These are phyloP conservation scores for Lipomyces mesembrius DNA, from an alignment of 805 yeast species.

Conservation along the genomic window DNA sequence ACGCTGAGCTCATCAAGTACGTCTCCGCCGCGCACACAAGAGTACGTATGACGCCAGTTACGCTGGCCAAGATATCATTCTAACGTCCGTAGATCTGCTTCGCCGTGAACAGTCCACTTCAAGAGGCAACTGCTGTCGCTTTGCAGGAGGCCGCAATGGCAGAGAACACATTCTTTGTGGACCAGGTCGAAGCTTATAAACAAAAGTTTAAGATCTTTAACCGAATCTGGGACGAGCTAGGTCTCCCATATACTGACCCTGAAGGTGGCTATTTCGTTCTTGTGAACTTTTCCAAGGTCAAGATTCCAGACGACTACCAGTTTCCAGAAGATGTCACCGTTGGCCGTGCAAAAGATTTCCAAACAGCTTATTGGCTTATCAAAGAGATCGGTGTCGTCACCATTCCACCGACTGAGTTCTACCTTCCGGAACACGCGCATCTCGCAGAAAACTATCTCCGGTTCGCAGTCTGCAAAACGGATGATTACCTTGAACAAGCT, in stretches of 20 bases:
- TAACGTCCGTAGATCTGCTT: constrained; percentile 63
- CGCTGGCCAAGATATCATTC: neutral
- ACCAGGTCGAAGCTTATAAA: constrained; percentile 68
- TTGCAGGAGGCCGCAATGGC: constrained; percentile 58
- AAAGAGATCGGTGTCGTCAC: constrained; percentile 92
- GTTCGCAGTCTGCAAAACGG: constrained; percentile 96
- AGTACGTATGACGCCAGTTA: constrained; percentile 22
- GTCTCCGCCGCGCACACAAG: constrained; percentile 91
- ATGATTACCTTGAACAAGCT: constrained; percentile 77
- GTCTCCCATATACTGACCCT: constrained; percentile 85
- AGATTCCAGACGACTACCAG: constrained; percentile 71
- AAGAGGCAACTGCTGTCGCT: constrained; percentile 87
- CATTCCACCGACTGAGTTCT: constrained; percentile 97
- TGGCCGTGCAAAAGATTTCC: constrained; percentile 79
- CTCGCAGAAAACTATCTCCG: constrained; percentile 84
- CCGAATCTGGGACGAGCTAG: constrained; percentile 79
- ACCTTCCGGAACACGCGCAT: constrained; percentile 68
- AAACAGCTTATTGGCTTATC: constrained; percentile 89
- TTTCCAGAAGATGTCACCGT: constrained; percentile 70
- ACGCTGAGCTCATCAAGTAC: constrained; percentile 76
- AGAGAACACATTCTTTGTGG: constrained; percentile 66
- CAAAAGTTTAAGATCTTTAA: constrained; percentile 76
- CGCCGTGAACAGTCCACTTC: constrained; percentile 86
- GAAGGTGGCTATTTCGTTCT: constrained; percentile 93
- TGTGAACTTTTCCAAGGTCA: constrained; percentile 82